Base-by-base conservation (phyloP, 306 rosid genomes). In the Prunus mongolica region DNA sequence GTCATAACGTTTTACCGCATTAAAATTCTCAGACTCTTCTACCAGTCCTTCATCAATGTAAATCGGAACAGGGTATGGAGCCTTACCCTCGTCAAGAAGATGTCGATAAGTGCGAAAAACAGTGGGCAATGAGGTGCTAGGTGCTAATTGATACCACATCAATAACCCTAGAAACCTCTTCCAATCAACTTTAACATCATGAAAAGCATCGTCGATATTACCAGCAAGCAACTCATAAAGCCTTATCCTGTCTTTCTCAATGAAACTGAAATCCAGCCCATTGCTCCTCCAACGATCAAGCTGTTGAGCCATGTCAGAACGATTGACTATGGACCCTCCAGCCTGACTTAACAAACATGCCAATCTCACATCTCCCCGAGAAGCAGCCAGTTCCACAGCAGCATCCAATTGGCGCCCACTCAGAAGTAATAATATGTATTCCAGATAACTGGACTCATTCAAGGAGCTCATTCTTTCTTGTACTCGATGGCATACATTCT, bases 341-440 rank as follows among this genome's bases (percentile, higher is more conserved):
- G 97, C 93, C 89, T 92, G 97, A 79, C 97, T 86, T 78, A 95
- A 82, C 82, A 95, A 85, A 83, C 94, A 87, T 72, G 97, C 97
- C 84, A 95, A 82, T 80, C 98, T 88, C 83, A 95, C 98, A 65
- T 95, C 98, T 71, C 97, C 96, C 67, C 72, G 86, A 78, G 97
- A 86, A 76, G 86, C 87, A 80, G 98, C 96, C 80, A 89, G 78
- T 82, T 89, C 96, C 65, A 88, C 98, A 18, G 97, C 91, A 52
- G 86, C 90, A 84, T 89, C 97, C 75, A 95, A 80, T 81, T 95
- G 93, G 72, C 97, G 88, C 76, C 96, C 96, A 54, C 97, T 90
- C 71, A 95, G 79, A 74, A 90, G 89, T 68, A 93, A 81, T 85
- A 92, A 87, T 75, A 92, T 81, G 73, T 89, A 91, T 60, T 88